Evolutionary conservation across 129 eudicot species (phyloP).

Genomic region (Flaveria robusta): DNA sequence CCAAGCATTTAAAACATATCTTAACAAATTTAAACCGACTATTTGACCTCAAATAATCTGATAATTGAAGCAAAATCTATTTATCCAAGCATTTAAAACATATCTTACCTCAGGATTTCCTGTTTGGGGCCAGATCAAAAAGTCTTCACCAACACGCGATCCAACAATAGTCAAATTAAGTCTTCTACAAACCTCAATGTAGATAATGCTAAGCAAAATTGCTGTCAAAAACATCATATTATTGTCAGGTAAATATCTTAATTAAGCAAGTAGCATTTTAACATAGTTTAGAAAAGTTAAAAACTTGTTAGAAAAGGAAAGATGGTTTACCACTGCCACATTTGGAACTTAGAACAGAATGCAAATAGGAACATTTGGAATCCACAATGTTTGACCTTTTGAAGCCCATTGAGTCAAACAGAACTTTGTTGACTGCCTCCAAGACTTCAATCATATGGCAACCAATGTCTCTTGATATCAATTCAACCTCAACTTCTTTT

Average conservation of each 20-base stretch:
- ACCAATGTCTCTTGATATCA: conserved; percentile 80
- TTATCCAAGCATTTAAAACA: no score
- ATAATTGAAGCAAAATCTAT: no score
- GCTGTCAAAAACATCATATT: conserved; percentile 45
- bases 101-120: conserved; percentile 79
- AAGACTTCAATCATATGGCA: conserved; percentile 78
- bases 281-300: not conserved
- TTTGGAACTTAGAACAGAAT: conserved; percentile 72
- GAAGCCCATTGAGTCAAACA: conserved; percentile 71
- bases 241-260: conserved; percentile 23
- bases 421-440: conserved; percentile 84
- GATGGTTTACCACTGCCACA: conserved; percentile 64
- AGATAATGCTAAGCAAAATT: conserved; percentile 84
- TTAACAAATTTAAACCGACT: no score
- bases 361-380: conserved; percentile 84
- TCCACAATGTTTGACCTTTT: conserved; percentile 74
- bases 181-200: conserved; percentile 89
- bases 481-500: conserved; percentile 81
- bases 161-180: conserved; percentile 86
- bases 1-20: conserved; percentile 10
- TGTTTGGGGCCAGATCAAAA: conserved; percentile 88
- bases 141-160: conserved; percentile 91
- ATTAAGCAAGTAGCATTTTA: not conserved
- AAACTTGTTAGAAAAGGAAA: not conserved
- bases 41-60: no score